Percentiles rank a stretch among this genome's conserved stretches.
Conservation (phyloP, 164 flowering plant species). For the Malania oleifera region DNA sequence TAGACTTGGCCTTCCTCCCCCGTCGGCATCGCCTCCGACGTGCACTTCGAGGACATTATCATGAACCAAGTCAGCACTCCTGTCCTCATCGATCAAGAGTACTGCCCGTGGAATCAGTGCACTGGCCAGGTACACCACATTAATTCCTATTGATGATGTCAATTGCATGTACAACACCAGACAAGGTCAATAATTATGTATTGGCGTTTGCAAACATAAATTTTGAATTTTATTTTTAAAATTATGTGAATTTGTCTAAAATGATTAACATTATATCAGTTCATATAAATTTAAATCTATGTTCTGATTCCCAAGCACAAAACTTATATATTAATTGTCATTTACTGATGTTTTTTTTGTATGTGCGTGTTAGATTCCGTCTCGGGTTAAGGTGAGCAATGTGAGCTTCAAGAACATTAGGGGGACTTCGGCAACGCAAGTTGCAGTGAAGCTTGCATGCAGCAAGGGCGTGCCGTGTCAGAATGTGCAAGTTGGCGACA, state of each 20-base stretch:
- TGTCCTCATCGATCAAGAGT: constrained; percentile 48
- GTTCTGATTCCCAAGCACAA: too few relatives aligned
- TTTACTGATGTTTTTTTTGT: not conserved
- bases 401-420: constrained; percentile 31
- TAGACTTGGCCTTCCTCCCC: constrained; percentile 41
- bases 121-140: constrained; percentile 11
- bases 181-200: too few relatives aligned
- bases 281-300: too few relatives aligned
- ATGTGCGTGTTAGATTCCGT: constrained; percentile 32
- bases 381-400: constrained; percentile 33
- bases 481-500: constrained; percentile 30
- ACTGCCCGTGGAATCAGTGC: constrained; percentile 47
- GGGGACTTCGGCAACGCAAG: constrained; percentile 33
- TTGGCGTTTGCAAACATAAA: too few relatives aligned
- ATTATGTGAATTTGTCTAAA: not conserved
- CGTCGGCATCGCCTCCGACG: constrained; percentile 15
- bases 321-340: too few relatives aligned
- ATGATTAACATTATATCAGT: not conserved
- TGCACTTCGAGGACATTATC: constrained; percentile 34
- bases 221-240: not conserved
- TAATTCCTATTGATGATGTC: too few relatives aligned
- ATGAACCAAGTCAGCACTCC: constrained; percentile 42
- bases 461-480: constrained; percentile 38
- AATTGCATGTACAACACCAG: too few relatives aligned
- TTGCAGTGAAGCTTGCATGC: constrained; percentile 30